Base-by-base conservation (phyloP, 805 yeast genomes). In the Yarrowia sp. region DNA sequence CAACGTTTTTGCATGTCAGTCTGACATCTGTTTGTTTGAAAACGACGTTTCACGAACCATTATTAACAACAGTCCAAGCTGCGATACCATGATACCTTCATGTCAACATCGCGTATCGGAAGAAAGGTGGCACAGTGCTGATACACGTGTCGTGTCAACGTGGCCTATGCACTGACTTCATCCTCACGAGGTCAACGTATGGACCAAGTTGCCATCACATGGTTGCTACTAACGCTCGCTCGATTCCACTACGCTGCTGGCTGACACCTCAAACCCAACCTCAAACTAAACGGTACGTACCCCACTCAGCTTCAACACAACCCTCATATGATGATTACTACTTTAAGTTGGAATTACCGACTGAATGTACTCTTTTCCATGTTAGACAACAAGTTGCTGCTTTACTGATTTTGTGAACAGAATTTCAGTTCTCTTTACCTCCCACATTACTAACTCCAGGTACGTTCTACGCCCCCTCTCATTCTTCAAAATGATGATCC, bases 281-380 rank as follows among this genome's bases (percentile, higher is more conserved):
- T 28, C 51, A n/a, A 28, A 18, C 65, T 44, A 53, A 61, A 65
- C 35, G 63, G 66, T 47, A 65, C 13, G 53, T 64, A 47, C 42
- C n/a, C 11, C 39, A 9, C 33, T n/a, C 33, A n/a, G n/a, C 31
- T 39, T 32, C 31, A 6, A 9, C 35, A 31, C 42, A 45, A 15
- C 28, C 36, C 11, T 63, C 36, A 69, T 63, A 69, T 75, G 78
- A 76, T 75, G 78, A 74, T 67, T 57, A 58, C 88, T 89, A 90
- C 88, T 89, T 85, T 81, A 89, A 89, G 96, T 97, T 92, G 98
- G 98, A 92, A 92, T 92, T 92, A 92, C 97, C 86, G 88, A 88
- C 98, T 88, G 98, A 92, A 86, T 78, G 82, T 55, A 55, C 61
- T 55, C 61, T 55, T 55, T 79, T 78, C 78, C 78, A 81, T 90